Conservation (phyloP, 1,284 basidiomycete genomes). For the Fistulinella cinereoalba region DNA sequence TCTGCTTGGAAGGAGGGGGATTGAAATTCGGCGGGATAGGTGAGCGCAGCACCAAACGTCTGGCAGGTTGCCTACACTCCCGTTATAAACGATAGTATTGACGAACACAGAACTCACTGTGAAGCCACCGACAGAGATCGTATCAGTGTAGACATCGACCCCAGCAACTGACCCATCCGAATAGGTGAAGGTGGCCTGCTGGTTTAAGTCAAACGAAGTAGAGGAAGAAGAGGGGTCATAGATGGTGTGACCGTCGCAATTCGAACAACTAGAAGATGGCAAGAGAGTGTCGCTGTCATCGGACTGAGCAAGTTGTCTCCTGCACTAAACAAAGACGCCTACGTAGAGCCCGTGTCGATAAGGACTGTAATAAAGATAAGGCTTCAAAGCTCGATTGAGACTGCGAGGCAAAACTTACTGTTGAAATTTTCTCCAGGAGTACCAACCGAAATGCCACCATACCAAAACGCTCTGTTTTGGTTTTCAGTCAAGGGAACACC, state of each 20-base stretch:
- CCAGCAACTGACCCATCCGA: constrained; percentile 50
- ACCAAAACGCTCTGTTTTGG: constrained; percentile 21
- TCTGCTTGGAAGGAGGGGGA: constrained; percentile 23
- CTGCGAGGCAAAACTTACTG: constrained; percentile 7
- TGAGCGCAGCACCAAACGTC: constrained; percentile 30
- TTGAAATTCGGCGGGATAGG: constrained; percentile 21
- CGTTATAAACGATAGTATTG: neutral
- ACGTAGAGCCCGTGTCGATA: constrained; percentile 38
- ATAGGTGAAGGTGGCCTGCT: constrained; percentile 47
- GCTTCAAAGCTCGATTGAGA: neutral
- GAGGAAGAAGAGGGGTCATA: constrained; percentile 38
- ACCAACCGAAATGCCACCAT: constrained; percentile 33
- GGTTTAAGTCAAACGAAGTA: constrained; percentile 31
- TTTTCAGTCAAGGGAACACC: constrained; percentile 24
- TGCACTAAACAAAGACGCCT: neutral
- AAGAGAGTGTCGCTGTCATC: constrained; percentile 17
- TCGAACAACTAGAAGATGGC: constrained; percentile 12
- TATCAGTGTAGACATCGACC: constrained; percentile 55
- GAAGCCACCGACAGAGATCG: constrained; percentile 35
- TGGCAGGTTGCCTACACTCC: constrained; percentile 24
- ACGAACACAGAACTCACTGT: constrained; percentile 15
- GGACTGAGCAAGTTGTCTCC: neutral
- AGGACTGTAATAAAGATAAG: constrained; percentile 21
- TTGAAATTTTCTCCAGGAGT: constrained; percentile 26
- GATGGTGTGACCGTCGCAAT: constrained; percentile 32